Base-by-base conservation (phyloP, 805 yeast species). In the Saturnispora mendoncae region DNA sequence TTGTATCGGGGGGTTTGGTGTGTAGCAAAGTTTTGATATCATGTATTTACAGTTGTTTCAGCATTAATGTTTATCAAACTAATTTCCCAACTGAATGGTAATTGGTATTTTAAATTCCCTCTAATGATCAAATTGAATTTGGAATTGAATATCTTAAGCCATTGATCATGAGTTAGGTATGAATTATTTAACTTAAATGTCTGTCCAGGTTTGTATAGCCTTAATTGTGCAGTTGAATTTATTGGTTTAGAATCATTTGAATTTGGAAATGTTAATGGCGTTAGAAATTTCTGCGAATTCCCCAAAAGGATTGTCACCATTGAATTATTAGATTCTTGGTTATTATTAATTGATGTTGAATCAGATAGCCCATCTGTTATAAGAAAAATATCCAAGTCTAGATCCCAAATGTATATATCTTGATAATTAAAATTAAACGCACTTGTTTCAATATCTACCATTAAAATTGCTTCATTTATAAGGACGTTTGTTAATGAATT, bases 361-460 rank as follows among this genome's bases (percentile, higher is more conserved):
- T n/a, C n/a, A n/a, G n/a, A n/a, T n/a, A n/a, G n/a, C n/a, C n/a
- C n/a, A n/a, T n/a, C n/a, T n/a, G 63, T 60, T 3, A 54, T 40
- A 7, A 62, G 29, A 30, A 62, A 59, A 1, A 62, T 54, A 45
- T 62, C 66, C 17, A 62, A 29, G 43, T 60, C 58, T 51, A 55
- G 46, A n/a, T 53, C 48, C 56, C 60, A 56, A 6, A 62, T 51
- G 6, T 46, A 33, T 4, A 61, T 45, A 41, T 58, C 61, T 46
- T 60, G 65, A n/a, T 55, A 43, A 42, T 62, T 61, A 6, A 43
- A 33, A 46, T 61, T 60, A 12, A 33, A 48, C 1, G 60, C 48
- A 8, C 33, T 14, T 4, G 58, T 52, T 7, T 48, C 48, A n/a
- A 62, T 38, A 41, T 62, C 66, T 39, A 62, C 50, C 15, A 60